phyloP scores from a whole-genome alignment of 106 monocot genomes.

The Platanthera zijinensis region DNA sequence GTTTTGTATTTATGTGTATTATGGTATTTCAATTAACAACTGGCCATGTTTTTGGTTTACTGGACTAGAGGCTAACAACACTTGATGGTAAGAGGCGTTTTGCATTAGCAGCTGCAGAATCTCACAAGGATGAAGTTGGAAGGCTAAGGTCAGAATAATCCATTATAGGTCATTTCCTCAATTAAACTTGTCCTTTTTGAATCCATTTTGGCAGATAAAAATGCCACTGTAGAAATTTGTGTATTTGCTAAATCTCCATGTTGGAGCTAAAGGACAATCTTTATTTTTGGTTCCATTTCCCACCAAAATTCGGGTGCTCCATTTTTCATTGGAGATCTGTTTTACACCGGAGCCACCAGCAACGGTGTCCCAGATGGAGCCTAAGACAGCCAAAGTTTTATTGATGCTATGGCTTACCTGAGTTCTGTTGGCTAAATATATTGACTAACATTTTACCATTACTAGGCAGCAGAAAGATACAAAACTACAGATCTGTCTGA shows the following conservation, averaged over 20 bases:
- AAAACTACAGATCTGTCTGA: background rate
- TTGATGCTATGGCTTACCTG: background rate
- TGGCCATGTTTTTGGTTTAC: conserved; percentile 8
- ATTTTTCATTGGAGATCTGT: no score
- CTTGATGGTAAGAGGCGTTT: conserved; percentile 96
- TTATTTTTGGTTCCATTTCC: no score
- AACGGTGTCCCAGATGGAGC: no score
- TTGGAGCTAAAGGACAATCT: no score
- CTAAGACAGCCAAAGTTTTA: background rate
- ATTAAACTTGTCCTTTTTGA: background rate
- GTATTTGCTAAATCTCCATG: no score
- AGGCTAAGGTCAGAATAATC: conserved; percentile 61
- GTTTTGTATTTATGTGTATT: background rate
- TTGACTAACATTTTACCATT: background rate
- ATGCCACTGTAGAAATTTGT: no score
- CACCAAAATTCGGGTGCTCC: no score
- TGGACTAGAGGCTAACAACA: conserved; percentile 79
- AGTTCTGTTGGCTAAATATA: background rate
- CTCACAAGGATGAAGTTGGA: conserved; percentile 96
- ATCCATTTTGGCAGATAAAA: no score
- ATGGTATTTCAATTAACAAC: background rate
- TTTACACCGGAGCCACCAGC: no score
- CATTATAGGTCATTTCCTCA: background rate
- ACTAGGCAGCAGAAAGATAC: background rate
- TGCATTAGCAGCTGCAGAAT: conserved; percentile 88